A percentile compares a stretch with the other conserved stretches of the same genome.
phyloP scores from a whole-genome alignment of 83 land plant species.

The Picea mariana region DNA sequence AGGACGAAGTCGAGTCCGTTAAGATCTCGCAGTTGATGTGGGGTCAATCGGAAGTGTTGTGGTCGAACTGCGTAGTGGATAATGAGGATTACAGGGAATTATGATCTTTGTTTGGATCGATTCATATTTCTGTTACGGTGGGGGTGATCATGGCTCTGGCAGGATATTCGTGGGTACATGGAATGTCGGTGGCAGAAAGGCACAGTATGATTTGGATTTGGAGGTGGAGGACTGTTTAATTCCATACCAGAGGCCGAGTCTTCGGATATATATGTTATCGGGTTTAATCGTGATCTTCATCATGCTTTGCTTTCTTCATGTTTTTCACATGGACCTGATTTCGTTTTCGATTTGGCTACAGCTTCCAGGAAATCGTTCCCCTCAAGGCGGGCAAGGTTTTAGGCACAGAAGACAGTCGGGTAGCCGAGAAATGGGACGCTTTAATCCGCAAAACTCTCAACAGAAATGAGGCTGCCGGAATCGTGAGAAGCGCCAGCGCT shows the following conservation, averaged over 20 bases:
- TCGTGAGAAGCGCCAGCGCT: slow-evolving; percentile 27
- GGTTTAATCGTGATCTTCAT: slow-evolving; percentile 29
- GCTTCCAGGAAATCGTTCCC: slow-evolving; percentile 78
- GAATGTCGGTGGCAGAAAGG: slow-evolving; percentile 81
- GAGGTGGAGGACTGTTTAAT: slow-evolving; percentile 56
- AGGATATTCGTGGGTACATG: slow-evolving; percentile 77
- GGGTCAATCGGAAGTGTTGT: neutral
- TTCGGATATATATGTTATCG: slow-evolving; percentile 71
- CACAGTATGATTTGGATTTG: slow-evolving; percentile 46
- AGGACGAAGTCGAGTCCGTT: too few species aligned
- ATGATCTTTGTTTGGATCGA: too few species aligned
- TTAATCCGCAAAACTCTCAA: slow-evolving; percentile 61
- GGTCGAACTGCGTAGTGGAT: neutral
- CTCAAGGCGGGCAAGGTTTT: slow-evolving; percentile 64
- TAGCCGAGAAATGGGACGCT: slow-evolving; percentile 56
- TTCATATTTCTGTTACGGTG: too few species aligned
- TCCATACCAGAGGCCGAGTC: slow-evolving; percentile 1
- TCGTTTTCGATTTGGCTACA: neutral
- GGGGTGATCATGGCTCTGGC: neutral
- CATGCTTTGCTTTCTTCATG: too few species aligned
- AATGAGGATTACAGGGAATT: neutral
- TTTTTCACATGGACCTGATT: too few species aligned
- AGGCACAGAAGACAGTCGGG: slow-evolving; percentile 51
- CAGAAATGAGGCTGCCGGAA: slow-evolving; percentile 22
- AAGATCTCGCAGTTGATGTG: neutral